Conservation (phyloP, 768 basidiomycete species). For the Termitomyces sp. region DNA sequence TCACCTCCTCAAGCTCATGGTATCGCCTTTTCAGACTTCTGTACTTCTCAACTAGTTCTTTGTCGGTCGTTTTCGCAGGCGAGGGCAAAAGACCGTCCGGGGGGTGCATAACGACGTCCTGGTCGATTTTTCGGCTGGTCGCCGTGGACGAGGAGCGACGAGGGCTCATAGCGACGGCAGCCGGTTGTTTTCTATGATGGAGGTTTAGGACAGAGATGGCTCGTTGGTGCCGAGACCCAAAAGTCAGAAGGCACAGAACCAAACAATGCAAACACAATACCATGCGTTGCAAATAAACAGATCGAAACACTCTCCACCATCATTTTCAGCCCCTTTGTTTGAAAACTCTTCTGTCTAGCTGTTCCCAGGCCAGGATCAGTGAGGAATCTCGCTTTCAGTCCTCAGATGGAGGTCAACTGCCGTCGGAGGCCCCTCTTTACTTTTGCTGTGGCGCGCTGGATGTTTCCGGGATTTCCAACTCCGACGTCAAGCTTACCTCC, state of each 20-base stretch:
- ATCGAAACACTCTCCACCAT: background rate
- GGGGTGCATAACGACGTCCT: slow-evolving; percentile 53
- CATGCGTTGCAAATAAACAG: slow-evolving; percentile 39
- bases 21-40: slow-evolving; percentile 61
- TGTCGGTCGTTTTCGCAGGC: slow-evolving; percentile 35
- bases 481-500: background rate
- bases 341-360: background rate
- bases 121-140: slow-evolving; percentile 44
- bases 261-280: slow-evolving; percentile 42
- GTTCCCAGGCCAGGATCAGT: background rate
- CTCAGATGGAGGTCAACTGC: background rate
- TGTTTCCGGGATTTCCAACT: slow-evolving; percentile 1
- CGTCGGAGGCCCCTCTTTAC: background rate
- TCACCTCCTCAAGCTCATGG: slow-evolving; percentile 69
- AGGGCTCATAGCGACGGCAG: slow-evolving; percentile 23
- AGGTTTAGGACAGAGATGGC: slow-evolving; percentile 29
- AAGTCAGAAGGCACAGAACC: slow-evolving; percentile 33
- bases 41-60: slow-evolving; percentile 62
- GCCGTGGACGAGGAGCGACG: slow-evolving; percentile 23
- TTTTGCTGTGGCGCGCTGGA: background rate
- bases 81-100: slow-evolving; percentile 39
- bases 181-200: slow-evolving; percentile 21
- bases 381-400: background rate
- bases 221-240: slow-evolving; percentile 29
- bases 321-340: background rate